Conservation (phyloP, 352 stramenopile genomes). For the Phytopythium vexans region DNA sequence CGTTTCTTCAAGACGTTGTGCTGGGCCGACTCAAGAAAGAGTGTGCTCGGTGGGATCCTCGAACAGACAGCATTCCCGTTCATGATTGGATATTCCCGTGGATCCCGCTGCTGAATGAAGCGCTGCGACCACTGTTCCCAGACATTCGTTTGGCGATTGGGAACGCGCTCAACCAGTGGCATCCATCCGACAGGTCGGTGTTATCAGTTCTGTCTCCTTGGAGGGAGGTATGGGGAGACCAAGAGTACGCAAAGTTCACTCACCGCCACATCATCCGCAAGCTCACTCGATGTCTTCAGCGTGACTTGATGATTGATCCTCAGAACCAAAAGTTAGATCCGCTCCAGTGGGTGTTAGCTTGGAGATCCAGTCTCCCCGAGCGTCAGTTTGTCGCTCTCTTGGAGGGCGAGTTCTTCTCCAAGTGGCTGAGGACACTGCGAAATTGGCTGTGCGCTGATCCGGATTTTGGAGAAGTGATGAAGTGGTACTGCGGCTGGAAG, state of each 20-base stretch:
- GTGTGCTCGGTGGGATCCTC: conserved; percentile 58
- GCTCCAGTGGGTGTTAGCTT: conserved; percentile 73
- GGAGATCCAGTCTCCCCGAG: conserved; percentile 60
- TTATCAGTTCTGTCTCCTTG: conserved; percentile 63
- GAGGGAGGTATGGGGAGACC: conserved; percentile 67
- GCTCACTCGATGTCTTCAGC: conserved; percentile 69
- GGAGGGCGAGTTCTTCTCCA: conserved; percentile 90
- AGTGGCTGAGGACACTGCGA: conserved; percentile 85
- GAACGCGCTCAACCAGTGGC: conserved; percentile 71
- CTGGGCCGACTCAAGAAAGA: conserved; percentile 67
- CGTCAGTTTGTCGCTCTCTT: conserved; percentile 80
- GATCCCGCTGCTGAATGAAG: conserved; percentile 35
- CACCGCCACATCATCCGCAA: conserved; percentile 76
- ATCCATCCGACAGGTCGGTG: conserved; percentile 71
- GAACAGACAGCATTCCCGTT: conserved; percentile 43
- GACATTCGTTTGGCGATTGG: conserved; percentile 66
- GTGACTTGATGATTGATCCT: conserved; percentile 81
- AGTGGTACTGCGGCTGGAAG: conserved; percentile 88
- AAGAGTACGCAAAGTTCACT: conserved; percentile 84
- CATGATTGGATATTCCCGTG: conserved; percentile 83
- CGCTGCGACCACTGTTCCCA: conserved; percentile 54
- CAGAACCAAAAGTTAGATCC: conserved; percentile 63
- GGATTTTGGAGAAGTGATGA: conserved; percentile 61
- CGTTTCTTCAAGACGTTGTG: conserved; percentile 64
- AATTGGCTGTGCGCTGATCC: conserved; percentile 61